Percentiles rank a stretch among this genome's conserved stretches.
phyloP scores from a whole-genome alignment of 164 flowering plant genomes.

The Vitis riparia region DNA sequence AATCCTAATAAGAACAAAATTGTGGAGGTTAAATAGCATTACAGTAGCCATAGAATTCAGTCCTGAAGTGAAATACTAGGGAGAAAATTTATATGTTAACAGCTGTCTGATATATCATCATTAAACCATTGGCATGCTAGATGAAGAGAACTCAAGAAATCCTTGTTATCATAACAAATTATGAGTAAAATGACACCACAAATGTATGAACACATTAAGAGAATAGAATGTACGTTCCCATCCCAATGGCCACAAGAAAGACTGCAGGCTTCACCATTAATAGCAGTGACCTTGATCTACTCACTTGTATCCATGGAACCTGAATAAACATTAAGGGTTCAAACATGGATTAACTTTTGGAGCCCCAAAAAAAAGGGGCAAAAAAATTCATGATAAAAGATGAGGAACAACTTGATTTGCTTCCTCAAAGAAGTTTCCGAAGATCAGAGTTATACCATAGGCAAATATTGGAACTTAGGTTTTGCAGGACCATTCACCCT shows the following conservation, averaged over 20 bases:
- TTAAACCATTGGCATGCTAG: neutral
- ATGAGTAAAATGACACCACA: neutral
- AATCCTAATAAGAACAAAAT: no score
- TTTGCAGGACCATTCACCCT: no score
- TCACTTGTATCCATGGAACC: conserved; percentile 97
- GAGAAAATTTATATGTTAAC: no score
- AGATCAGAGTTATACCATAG: no score
- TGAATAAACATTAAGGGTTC: conserved; percentile 19
- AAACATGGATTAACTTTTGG: neutral
- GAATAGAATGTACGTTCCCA: conserved; percentile 64
- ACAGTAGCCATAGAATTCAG: no score
- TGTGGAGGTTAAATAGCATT: no score
- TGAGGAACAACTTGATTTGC: neutral
- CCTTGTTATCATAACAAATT: neutral
- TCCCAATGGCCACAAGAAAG: conserved; percentile 66
- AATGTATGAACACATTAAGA: neutral
- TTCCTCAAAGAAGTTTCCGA: neutral
- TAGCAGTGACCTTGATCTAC: conserved; percentile 84
- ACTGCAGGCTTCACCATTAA: conserved; percentile 72
- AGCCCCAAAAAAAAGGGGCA: neutral
- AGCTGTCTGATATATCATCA: no score
- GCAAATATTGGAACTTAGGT: no score
- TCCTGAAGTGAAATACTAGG: no score
- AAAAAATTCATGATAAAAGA: neutral
- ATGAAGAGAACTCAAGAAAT: no score